Evolutionary conservation across 495 filamentous ascomycete genomes (phyloP).

Genomic region (Clavariopsis aquatica): DNA sequence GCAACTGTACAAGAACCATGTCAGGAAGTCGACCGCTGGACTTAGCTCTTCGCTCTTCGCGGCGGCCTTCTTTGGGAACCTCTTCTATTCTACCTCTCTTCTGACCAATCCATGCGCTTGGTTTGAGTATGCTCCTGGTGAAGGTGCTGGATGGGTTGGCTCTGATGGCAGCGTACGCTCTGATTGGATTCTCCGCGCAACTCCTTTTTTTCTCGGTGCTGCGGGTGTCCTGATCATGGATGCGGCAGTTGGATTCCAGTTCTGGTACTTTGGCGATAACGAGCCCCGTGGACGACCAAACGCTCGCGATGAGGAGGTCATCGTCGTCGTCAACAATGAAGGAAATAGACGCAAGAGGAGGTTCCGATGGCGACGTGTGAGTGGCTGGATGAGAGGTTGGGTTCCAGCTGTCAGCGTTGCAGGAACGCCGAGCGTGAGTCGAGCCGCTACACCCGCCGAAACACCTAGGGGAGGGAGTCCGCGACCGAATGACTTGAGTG

Average conservation of each 20-base stretch:
- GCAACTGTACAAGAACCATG: slow-evolving; percentile 69
- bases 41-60: slow-evolving; percentile 69
- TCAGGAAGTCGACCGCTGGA: slow-evolving; percentile 66
- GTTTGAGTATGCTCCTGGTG: slow-evolving; percentile 61
- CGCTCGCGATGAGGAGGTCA: slow-evolving; percentile 18
- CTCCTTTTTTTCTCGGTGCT: slow-evolving; percentile 73
- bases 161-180: slow-evolving; percentile 56
- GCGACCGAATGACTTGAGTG: not conserved
- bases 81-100: slow-evolving; percentile 70
- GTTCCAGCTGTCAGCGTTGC: slow-evolving; percentile 50
- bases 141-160: slow-evolving; percentile 67
- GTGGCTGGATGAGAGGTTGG: slow-evolving; percentile 72
- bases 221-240: slow-evolving; percentile 69
- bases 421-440: slow-evolving; percentile 27
- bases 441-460: slow-evolving; percentile 11
- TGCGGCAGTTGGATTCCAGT: slow-evolving; percentile 66
- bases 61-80: slow-evolving; percentile 71
- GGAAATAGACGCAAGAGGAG: slow-evolving; percentile 48
- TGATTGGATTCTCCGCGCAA: slow-evolving; percentile 60
- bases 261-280: slow-evolving; percentile 58
- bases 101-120: slow-evolving; percentile 70
- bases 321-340: slow-evolving; percentile 22
- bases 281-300: slow-evolving; percentile 31
- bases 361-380: slow-evolving; percentile 58
- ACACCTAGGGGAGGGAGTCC: slow-evolving; percentile 31